phyloP scores from a whole-genome alignment of 208 protist species.

The Vickermania ingenoplastis region DNA sequence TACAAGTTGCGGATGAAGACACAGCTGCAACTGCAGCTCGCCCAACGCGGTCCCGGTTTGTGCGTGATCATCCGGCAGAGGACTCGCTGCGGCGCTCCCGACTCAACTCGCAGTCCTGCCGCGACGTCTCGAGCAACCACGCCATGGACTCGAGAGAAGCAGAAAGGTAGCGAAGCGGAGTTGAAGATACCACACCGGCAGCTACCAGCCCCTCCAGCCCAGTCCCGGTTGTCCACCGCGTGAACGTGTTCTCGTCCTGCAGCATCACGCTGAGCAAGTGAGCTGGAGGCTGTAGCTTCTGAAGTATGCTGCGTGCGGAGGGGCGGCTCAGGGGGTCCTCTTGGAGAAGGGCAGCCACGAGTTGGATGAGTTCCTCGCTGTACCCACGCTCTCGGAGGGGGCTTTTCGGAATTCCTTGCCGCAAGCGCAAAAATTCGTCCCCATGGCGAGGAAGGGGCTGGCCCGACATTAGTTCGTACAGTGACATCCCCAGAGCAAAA shows the following conservation, averaged over 20 bases:
- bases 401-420: constrained; percentile 28
- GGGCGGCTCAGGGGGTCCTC: constrained; percentile 52
- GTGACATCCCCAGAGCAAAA: constrained; percentile 87
- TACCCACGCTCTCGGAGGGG: constrained; percentile 47
- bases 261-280: constrained; percentile 14
- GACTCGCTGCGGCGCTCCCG: too few species aligned
- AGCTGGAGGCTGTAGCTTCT: constrained; percentile 40
- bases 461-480: constrained; percentile 84
- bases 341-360: constrained; percentile 39
- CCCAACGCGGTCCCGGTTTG: too few species aligned
- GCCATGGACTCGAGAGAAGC: constrained; percentile 24
- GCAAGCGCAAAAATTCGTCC: constrained; percentile 56
- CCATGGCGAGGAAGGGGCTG: constrained; percentile 65
- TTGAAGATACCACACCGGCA: constrained; percentile 2
- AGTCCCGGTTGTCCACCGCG: constrained; percentile 13
- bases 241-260: constrained; percentile 9
- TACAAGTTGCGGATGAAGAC: too few species aligned
- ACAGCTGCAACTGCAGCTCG: too few species aligned
- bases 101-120: constrained; percentile 1
- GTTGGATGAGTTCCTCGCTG: constrained; percentile 28
- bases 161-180: constrained; percentile 19
- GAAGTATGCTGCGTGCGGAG: constrained; percentile 56
- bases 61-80: too few species aligned
- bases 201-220: constrained; percentile 1
- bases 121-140: constrained; percentile 10